Conservation (phyloP, 2,329 filamentous ascomycete species). For the Penicillium nordicum region DNA sequence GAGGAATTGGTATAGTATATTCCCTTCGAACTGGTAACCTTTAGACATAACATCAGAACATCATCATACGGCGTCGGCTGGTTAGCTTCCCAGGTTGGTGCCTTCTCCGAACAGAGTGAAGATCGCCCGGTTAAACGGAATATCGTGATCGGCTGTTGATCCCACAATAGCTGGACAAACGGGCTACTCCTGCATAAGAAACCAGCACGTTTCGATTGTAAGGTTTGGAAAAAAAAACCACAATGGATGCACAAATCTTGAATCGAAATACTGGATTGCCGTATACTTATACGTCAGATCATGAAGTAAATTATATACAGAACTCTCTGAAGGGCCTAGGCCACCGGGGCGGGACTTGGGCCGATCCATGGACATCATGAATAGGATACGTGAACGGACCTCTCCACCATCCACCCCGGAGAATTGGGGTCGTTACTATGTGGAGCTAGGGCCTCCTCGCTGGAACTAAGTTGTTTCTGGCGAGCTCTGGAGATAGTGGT, state of each 20-base stretch:
- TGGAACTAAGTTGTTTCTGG: conserved; percentile 15
- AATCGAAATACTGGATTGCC: not conserved
- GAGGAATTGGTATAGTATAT: too few relatives aligned
- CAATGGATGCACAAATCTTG: not conserved
- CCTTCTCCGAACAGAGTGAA: too few relatives aligned
- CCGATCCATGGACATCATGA: not conserved
- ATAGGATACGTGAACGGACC: conserved; percentile 21
- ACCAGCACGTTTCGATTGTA: not conserved
- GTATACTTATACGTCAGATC: not conserved
- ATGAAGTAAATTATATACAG: not conserved
- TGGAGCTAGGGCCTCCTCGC: conserved; percentile 22
- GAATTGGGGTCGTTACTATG: not conserved
- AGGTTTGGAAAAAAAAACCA: not conserved
- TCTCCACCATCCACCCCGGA: conserved; percentile 20
- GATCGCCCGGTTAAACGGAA: not conserved
- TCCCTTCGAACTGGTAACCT: too few relatives aligned
- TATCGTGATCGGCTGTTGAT: not conserved
- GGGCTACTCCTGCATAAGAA: not conserved
- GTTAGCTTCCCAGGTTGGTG: too few relatives aligned
- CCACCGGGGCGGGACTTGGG: too few relatives aligned
- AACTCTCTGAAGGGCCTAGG: too few relatives aligned
- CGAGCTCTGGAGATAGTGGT: conserved; percentile 22
- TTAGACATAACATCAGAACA: too few relatives aligned
- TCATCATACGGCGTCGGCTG: too few relatives aligned
- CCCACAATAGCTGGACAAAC: not conserved